Conservation (phyloP, 2,329 filamentous ascomycete genomes). For the Colletotrichum cereale region DNA sequence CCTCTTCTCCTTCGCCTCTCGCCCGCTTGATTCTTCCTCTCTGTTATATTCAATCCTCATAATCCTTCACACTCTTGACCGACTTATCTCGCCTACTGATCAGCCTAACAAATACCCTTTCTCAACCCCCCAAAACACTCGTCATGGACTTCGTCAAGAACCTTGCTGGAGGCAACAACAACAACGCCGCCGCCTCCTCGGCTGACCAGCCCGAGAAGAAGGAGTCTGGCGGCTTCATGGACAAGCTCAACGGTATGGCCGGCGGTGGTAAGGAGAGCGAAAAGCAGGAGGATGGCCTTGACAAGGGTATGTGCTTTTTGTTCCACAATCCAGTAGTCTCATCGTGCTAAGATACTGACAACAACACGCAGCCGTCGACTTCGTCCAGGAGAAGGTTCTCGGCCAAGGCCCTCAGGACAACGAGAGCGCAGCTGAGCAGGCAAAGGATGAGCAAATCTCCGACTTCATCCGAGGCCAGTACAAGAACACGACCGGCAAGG, state of each 20-base stretch:
- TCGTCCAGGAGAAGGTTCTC: slow-evolving; percentile 81
- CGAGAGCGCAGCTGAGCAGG: slow-evolving; percentile 81
- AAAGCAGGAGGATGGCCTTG: slow-evolving; percentile 85
- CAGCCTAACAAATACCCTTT: neutral
- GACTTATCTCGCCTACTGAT: neutral
- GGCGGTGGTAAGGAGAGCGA: slow-evolving; percentile 81
- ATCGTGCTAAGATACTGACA: slow-evolving; percentile 8
- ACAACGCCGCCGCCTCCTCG: slow-evolving; percentile 45
- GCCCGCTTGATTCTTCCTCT: neutral
- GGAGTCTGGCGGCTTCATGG: slow-evolving; percentile 68
- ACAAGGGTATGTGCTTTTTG: slow-evolving; percentile 72
- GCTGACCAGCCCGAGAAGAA: slow-evolving; percentile 49
- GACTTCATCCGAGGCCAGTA: slow-evolving; percentile 79
- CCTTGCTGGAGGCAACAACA: slow-evolving; percentile 55
- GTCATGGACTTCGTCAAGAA: slow-evolving; percentile 70
- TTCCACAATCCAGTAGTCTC: neutral
- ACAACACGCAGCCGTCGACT: slow-evolving; percentile 73
- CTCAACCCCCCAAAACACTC: slow-evolving; percentile 16
- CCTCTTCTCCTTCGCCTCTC: slow-evolving; percentile 13
- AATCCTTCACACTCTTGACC: neutral
- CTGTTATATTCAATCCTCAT: neutral
- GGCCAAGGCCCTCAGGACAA: slow-evolving; percentile 79
- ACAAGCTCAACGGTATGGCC: slow-evolving; percentile 78
- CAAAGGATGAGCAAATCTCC: slow-evolving; percentile 84
- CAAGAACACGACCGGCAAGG: slow-evolving; percentile 75